Percentiles rank a stretch among this genome's conserved stretches.
Conservation (phyloP, 208 protist genomes). For the Leishmania tarentolae region DNA sequence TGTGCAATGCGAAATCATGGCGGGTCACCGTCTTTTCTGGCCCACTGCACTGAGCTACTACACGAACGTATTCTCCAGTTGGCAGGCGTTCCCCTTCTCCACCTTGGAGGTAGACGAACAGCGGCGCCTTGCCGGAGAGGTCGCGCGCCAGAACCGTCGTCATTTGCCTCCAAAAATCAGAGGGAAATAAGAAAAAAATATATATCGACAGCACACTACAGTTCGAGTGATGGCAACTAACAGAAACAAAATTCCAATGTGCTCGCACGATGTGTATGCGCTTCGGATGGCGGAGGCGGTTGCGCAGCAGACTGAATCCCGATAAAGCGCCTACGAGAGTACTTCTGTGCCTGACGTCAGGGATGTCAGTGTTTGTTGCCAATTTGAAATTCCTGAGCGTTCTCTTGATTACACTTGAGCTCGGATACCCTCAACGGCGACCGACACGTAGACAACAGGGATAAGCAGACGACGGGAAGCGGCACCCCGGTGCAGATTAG, state of each 20-base stretch:
- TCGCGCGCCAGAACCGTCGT: constrained; percentile 22
- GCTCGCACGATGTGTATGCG: neutral
- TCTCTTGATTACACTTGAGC: neutral
- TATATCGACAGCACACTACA: neutral
- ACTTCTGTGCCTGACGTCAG: neutral
- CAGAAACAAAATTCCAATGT: neutral
- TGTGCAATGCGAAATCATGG: constrained; percentile 77
- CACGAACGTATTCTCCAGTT: constrained; percentile 61
- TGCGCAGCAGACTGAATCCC: neutral
- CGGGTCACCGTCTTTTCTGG: constrained; percentile 33
- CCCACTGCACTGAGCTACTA: constrained; percentile 48
- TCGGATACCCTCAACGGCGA: neutral
- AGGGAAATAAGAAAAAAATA: neutral
- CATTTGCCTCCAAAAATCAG: constrained; percentile 2
- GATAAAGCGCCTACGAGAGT: neutral
- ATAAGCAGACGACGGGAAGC: neutral
- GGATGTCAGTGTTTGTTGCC: neutral
- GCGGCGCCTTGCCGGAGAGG: constrained; percentile 38
- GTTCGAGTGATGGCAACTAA: neutral
- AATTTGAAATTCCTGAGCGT: neutral
- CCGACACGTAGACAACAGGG: neutral
- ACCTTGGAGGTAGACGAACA: constrained; percentile 35
- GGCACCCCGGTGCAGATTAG: neutral
- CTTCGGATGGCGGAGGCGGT: neutral
- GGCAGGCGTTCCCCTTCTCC: constrained; percentile 50